Evolutionary conservation across 345 rosid species (phyloP).

Genomic region (Populus pruinosa): DNA sequence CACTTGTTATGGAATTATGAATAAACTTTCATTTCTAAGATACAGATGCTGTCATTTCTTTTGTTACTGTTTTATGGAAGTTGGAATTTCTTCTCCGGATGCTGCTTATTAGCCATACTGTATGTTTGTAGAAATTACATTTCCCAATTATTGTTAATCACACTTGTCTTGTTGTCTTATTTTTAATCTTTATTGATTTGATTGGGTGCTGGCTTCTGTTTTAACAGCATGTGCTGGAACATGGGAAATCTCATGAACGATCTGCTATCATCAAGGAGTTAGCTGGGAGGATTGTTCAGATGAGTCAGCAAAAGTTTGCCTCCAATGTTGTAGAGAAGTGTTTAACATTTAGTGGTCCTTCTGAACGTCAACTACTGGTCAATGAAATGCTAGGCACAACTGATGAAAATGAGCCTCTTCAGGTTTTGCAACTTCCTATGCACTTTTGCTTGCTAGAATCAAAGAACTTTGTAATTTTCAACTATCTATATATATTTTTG

Average conservation of each 20-base stretch:
- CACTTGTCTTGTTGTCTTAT: background rate
- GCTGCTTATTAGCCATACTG: background rate
- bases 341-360: conserved; percentile 68
- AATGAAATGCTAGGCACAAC: conserved; percentile 94
- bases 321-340: conserved; percentile 96
- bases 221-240: conserved; percentile 89
- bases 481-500: background rate
- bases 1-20: background rate
- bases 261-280: conserved; percentile 64
- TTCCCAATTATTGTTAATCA: background rate
- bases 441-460: conserved; percentile 65
- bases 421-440: conserved; percentile 64
- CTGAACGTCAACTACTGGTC: conserved; percentile 69
- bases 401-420: conserved; percentile 97
- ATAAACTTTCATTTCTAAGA: background rate
- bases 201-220: conserved; percentile 3
- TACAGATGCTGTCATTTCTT: background rate
- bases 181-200: background rate
- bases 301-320: conserved; percentile 99
- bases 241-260: conserved; percentile 87
- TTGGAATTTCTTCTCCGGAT: background rate
- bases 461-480: conserved; percentile 45
- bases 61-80: background rate
- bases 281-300: conserved; percentile 80
- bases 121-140: background rate